phyloP scores from a whole-genome alignment of 148 eudicot species.

The Bassia scoparia region DNA sequence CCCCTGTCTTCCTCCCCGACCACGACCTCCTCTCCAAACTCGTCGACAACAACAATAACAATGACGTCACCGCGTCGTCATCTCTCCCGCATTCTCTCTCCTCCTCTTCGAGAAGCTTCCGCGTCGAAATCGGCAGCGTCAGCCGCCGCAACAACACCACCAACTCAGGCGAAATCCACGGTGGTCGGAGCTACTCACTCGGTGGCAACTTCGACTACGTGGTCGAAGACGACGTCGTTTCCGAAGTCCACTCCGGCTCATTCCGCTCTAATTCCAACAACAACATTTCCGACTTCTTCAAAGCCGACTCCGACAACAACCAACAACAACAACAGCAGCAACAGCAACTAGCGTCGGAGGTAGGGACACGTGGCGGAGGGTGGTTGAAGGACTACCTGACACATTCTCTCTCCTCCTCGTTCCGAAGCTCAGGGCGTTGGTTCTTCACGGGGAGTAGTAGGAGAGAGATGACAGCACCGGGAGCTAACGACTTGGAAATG shows the following conservation, averaged over 20 bases:
- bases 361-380: constrained; percentile 32
- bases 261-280: constrained; percentile 31
- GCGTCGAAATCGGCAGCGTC: constrained; percentile 72
- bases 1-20: constrained; percentile 52
- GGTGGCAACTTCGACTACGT: constrained; percentile 78
- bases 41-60: neutral
- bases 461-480: constrained; percentile 25
- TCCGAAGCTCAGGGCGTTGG: constrained; percentile 73
- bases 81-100: constrained; percentile 3
- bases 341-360: constrained; percentile 15
- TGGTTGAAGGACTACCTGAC: constrained; percentile 76
- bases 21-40: constrained; percentile 24
- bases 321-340: neutral
- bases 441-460: constrained; percentile 70
- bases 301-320: constrained; percentile 4
- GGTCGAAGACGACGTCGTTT: constrained; percentile 35
- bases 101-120: constrained; percentile 45
- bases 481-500: constrained; percentile 6
- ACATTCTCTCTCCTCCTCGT: constrained; percentile 52
- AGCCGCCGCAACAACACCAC: constrained; percentile 33
- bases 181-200: constrained; percentile 50
- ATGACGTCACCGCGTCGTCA: neutral
- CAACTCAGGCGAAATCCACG: constrained; percentile 29
- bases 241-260: constrained; percentile 41
- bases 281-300: constrained; percentile 19